Percentiles rank a stretch among this genome's conserved stretches.
phyloP scores from a whole-genome alignment of 495 filamentous ascomycete genomes.

The Extremus antarcticus region DNA sequence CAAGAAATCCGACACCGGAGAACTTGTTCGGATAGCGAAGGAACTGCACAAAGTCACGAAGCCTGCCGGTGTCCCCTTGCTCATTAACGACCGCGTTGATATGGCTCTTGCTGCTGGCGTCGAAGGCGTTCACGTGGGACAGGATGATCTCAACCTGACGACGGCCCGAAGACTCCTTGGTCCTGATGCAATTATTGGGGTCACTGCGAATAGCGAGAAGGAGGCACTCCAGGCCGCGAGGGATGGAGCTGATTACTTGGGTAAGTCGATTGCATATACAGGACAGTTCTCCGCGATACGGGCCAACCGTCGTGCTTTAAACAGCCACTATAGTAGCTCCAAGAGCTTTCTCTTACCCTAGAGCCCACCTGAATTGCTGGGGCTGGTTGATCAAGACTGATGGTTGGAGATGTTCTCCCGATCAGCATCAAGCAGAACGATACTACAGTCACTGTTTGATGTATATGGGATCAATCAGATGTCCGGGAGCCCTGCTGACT shows the following conservation, averaged over 20 bases:
- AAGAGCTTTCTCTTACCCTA: too few relatives aligned
- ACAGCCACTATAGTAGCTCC: too few relatives aligned
- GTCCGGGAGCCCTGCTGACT: too few relatives aligned
- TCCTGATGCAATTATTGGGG: slow-evolving; percentile 55
- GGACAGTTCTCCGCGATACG: slow-evolving; percentile 85
- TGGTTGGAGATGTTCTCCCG: too few relatives aligned
- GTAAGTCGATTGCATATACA: too few relatives aligned
- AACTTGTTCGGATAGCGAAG: slow-evolving; percentile 58
- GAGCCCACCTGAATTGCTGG: too few relatives aligned
- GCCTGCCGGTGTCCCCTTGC: slow-evolving; percentile 59
- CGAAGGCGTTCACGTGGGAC: slow-evolving; percentile 88
- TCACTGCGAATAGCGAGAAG: slow-evolving; percentile 56
- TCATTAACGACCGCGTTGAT: slow-evolving; percentile 95
- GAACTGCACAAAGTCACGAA: slow-evolving; percentile 59
- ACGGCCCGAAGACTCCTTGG: slow-evolving; percentile 65
- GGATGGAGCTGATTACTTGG: slow-evolving; percentile 73
- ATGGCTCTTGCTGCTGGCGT: slow-evolving; percentile 76
- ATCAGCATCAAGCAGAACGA: too few relatives aligned
- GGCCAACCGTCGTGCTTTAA: too few relatives aligned
- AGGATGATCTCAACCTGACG: slow-evolving; percentile 74
- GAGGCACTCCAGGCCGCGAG: slow-evolving; percentile 57
- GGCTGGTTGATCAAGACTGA: too few relatives aligned
- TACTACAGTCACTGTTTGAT: too few relatives aligned
- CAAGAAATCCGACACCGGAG: slow-evolving; percentile 68
- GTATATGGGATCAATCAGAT: too few relatives aligned